These are phyloP conservation scores for Sesbania bispinosa DNA, from an alignment of 306 rosid genomes.

Conservation along the genomic window DNA sequence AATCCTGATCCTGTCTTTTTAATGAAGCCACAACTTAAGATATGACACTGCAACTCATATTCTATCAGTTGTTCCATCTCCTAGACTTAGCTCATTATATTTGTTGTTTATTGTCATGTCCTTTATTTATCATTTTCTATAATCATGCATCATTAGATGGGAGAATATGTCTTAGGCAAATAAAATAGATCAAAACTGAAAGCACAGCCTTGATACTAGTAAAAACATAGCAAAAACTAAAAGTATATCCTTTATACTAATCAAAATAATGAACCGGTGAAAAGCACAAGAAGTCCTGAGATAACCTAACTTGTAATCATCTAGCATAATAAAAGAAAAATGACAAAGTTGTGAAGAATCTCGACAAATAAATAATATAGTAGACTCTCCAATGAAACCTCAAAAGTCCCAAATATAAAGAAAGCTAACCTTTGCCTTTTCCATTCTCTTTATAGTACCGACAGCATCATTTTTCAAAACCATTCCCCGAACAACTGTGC, in stretches of 20 bases:
- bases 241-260: background rate
- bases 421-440: conserved; percentile 79
- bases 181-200: background rate
- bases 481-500: conserved; percentile 85
- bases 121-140: background rate
- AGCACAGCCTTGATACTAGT: background rate
- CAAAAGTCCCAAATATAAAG: conserved; percentile 2
- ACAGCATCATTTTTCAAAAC: conserved; percentile 81
- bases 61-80: background rate
- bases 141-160: background rate
- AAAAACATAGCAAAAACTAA: background rate
- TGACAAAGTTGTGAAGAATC: background rate
- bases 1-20: background rate
- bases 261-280: background rate
- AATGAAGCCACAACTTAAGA: background rate
- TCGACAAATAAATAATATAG: background rate
- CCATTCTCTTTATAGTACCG: conserved; percentile 71
- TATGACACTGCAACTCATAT: too few relatives aligned
- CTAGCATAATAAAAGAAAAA: background rate
- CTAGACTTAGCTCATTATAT: background rate
- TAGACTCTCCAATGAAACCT: background rate
- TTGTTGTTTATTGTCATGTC: background rate
- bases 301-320: background rate
- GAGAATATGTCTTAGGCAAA: background rate
- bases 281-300: background rate